These are phyloP conservation scores for Solanum arcanum DNA, from an alignment of 257 asterid species.

Conservation along the genomic window DNA sequence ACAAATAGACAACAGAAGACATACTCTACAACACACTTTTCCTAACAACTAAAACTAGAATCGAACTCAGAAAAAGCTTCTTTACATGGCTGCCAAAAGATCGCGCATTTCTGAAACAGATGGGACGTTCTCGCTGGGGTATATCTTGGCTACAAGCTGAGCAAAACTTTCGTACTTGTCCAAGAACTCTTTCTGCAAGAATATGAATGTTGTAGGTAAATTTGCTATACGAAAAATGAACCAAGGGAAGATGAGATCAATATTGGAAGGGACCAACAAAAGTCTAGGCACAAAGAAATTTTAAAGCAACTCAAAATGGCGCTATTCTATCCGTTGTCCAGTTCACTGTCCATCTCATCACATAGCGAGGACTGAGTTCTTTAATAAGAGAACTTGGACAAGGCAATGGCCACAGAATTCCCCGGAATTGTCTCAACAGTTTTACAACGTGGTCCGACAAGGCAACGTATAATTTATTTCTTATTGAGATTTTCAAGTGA, in stretches of 20 bases:
- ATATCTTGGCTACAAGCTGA: slow-evolving; percentile 69
- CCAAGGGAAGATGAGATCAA: background rate
- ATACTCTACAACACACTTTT: background rate
- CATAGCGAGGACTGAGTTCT: background rate
- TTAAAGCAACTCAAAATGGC: background rate
- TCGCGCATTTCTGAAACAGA: slow-evolving; percentile 64
- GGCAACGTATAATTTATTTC: background rate
- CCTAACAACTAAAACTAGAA: background rate
- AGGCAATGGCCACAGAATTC: background rate
- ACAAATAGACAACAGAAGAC: background rate
- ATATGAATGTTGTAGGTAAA: background rate
- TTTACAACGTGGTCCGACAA: background rate
- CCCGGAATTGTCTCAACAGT: background rate
- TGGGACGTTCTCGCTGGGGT: slow-evolving; percentile 74
- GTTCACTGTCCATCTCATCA: background rate
- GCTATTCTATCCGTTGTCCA: background rate
- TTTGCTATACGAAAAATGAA: background rate
- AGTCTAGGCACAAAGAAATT: background rate
- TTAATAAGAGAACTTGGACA: background rate
- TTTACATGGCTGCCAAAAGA: slow-evolving; percentile 70
- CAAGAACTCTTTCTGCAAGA: slow-evolving; percentile 77
- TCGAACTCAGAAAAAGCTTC: background rate
- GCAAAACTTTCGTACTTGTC: slow-evolving; percentile 85
- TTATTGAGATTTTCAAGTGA: background rate
- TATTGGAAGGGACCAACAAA: background rate